Percentiles rank a stretch among this genome's conserved stretches.
Evolutionary conservation across 2,329 filamentous ascomycete species (phyloP).

Genomic region (Aspergillus pseudoterreus): DNA sequence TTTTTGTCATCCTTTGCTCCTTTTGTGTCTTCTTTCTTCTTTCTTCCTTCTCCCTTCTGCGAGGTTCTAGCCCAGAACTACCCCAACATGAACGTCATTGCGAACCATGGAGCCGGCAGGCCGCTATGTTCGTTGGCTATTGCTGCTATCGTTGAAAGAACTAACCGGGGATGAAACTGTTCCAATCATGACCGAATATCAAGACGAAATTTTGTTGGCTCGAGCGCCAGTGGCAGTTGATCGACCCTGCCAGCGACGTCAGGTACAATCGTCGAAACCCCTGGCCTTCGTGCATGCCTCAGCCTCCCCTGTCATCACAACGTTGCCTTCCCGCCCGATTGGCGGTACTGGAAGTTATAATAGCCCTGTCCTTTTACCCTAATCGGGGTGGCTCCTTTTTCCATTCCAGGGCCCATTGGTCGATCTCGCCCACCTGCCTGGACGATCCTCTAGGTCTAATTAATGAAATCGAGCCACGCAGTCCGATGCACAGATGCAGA

Average conservation of each 20-base stretch:
- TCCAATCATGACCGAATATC: slow-evolving; percentile 8
- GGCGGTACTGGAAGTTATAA: slow-evolving; percentile 1
- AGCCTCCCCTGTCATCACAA: slow-evolving; percentile 10
- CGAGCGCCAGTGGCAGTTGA: slow-evolving; percentile 7
- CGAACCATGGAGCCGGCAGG: not conserved
- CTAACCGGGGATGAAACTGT: slow-evolving; percentile 4
- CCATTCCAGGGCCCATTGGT: not conserved
- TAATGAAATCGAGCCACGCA: slow-evolving; percentile 2
- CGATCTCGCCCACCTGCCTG: not conserved
- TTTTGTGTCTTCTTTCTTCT: not conserved
- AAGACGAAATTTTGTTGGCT: slow-evolving; percentile 5
- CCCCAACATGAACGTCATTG: not conserved
- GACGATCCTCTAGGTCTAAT: not conserved
- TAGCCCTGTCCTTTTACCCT: not conserved
- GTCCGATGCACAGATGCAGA: slow-evolving; percentile 9
- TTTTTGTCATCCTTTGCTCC: not conserved
- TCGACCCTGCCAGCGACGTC: slow-evolving; percentile 4
- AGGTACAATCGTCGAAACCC: slow-evolving; percentile 13
- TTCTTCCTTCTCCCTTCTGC: not conserved
- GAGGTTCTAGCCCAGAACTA: not conserved
- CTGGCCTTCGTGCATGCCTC: slow-evolving; percentile 20
- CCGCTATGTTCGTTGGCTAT: not conserved
- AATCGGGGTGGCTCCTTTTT: not conserved
- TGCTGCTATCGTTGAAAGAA: not conserved
- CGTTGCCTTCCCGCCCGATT: slow-evolving; percentile 8